These are phyloP conservation scores for Osmanthus fragrans DNA, from an alignment of 257 asterid genomes.

Conservation along the genomic window DNA sequence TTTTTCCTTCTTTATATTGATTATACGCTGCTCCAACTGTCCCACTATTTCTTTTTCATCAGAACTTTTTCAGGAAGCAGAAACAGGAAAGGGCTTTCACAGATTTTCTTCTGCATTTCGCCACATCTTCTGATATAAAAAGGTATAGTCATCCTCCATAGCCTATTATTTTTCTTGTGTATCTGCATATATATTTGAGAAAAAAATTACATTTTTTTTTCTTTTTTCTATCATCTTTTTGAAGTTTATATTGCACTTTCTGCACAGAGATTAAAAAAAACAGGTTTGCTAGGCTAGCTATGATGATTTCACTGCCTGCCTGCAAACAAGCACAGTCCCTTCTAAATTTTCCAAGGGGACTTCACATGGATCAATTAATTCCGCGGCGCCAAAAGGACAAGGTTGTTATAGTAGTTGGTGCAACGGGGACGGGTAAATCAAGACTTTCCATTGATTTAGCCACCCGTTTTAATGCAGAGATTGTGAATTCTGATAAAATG, in stretches of 20 bases:
- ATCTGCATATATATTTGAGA: too few species aligned
- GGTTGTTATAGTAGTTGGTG: conserved; percentile 30
- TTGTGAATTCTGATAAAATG: conserved; percentile 35
- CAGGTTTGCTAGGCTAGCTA: neutral
- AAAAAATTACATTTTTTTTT: too few species aligned
- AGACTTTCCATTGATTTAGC: conserved; percentile 23
- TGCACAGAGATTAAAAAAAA: neutral
- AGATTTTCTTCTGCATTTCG: neutral
- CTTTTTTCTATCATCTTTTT: too few species aligned
- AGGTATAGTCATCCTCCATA: neutral
- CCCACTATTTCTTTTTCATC: neutral
- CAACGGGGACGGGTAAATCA: conserved; percentile 30
- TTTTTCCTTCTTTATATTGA: too few species aligned
- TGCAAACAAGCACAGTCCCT: conserved; percentile 37
- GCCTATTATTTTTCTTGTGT: neutral
- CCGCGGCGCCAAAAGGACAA: conserved; percentile 20
- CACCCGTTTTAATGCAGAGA: conserved; percentile 14
- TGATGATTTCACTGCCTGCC: conserved; percentile 32
- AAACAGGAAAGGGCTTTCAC: neutral
- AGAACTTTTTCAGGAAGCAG: too few species aligned
- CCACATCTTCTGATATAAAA: neutral
- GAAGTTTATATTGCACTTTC: neutral
- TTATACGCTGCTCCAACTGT: neutral
- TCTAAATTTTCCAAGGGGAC: conserved; percentile 30
- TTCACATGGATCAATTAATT: conserved; percentile 28